Evolutionary conservation across 139 green algal genomes (phyloP).

Genomic region (Chloropicon primus): DNA sequence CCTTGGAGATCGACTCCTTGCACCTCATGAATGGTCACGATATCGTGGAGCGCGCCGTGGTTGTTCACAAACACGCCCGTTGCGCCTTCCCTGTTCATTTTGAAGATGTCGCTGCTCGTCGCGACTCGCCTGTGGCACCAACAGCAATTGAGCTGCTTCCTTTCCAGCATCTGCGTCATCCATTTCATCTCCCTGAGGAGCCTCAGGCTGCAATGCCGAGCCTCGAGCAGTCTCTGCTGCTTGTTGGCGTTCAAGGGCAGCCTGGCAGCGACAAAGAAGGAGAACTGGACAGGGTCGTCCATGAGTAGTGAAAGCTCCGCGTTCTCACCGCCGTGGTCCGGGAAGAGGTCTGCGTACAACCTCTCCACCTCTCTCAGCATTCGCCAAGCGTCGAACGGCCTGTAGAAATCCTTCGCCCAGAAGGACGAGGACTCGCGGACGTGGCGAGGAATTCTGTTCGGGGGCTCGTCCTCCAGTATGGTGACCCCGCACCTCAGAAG

Average conservation of each 20-base stretch:
- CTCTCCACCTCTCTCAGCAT: background rate
- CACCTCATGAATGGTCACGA: constrained; percentile 25
- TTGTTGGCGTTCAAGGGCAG: constrained; percentile 14
- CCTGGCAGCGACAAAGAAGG: constrained; percentile 25
- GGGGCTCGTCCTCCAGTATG: background rate
- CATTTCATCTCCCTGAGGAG: constrained; percentile 5
- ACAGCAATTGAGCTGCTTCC: constrained; percentile 4
- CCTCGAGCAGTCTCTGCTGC: constrained; percentile 24
- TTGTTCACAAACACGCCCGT: constrained; percentile 28
- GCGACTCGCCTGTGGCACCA: constrained; percentile 3
- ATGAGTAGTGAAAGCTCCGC: background rate
- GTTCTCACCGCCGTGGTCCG: background rate
- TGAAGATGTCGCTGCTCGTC: constrained; percentile 8
- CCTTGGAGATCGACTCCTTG: constrained; percentile 6
- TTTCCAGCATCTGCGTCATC: constrained; percentile 8
- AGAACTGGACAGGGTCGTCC: constrained; percentile 17
- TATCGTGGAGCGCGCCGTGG: constrained; percentile 33
- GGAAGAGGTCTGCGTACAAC: background rate
- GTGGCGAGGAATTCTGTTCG: background rate
- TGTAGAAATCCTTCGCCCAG: background rate
- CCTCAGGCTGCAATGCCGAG: too few species aligned
- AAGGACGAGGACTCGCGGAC: background rate
- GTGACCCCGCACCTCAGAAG: background rate
- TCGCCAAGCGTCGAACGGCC: background rate
- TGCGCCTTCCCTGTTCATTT: constrained; percentile 30